These are phyloP conservation scores for Scleroderma bovista DNA, from an alignment of 768 basidiomycete species.

Conservation along the genomic window DNA sequence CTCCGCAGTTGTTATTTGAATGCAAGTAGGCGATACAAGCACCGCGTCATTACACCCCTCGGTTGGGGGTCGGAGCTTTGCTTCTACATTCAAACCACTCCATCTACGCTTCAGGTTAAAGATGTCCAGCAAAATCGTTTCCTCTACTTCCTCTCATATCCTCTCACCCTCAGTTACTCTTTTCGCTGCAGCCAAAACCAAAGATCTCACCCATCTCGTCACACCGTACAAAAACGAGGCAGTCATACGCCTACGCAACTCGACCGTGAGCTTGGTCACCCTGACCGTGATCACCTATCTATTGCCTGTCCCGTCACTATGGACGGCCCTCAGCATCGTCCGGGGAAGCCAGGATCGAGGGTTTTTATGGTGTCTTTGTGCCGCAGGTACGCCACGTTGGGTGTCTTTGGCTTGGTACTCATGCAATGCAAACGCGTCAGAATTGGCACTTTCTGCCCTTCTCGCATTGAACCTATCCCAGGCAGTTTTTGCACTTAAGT, in stretches of 20 bases:
- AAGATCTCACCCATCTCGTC: conserved; percentile 16
- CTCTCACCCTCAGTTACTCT: conserved; percentile 6
- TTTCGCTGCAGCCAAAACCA: conserved; percentile 18
- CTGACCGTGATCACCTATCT: conserved; percentile 33
- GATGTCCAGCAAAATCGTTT: background rate
- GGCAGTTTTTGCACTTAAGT: conserved; percentile 30
- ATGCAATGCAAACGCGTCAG: conserved; percentile 10
- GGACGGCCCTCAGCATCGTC: conserved; percentile 30
- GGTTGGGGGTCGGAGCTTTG: no score
- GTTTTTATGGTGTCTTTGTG: conserved; percentile 20
- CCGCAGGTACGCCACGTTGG: conserved; percentile 24
- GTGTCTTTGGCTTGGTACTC: background rate
- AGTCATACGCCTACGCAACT: conserved; percentile 34
- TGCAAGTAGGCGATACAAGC: no score
- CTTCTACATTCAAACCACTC: no score
- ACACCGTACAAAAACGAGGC: conserved; percentile 36
- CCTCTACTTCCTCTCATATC: background rate
- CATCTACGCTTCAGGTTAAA: background rate
- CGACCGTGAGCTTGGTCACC: conserved; percentile 27
- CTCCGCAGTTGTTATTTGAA: no score
- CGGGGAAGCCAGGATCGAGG: conserved; percentile 7
- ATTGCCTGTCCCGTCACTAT: conserved; percentile 33
- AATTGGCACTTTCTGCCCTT: conserved; percentile 25
- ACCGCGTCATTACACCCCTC: no score
- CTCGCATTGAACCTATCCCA: conserved; percentile 33